Evolutionary conservation across 83 land plant genomes (phyloP).

Genomic region (Diphasiastrum complanatum): DNA sequence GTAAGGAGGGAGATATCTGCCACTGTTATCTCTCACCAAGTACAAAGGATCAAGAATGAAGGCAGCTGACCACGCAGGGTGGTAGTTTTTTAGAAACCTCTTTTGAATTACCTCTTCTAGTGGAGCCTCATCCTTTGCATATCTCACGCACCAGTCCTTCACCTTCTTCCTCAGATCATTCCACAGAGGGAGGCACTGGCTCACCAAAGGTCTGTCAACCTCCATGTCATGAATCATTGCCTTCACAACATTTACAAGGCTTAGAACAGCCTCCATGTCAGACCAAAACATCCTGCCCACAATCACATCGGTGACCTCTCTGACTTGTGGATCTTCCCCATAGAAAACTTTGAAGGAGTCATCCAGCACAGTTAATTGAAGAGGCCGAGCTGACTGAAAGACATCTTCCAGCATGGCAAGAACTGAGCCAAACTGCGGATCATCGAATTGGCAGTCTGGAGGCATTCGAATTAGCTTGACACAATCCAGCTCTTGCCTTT

Average conservation of each 20-base stretch:
- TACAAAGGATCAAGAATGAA: slow-evolving; percentile 92
- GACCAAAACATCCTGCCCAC: slow-evolving; percentile 11
- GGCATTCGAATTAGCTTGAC: background rate
- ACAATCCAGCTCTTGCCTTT: slow-evolving; percentile 8
- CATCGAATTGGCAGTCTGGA: slow-evolving; percentile 8
- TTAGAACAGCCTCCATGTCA: slow-evolving; percentile 1
- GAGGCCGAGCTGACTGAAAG: slow-evolving; percentile 12
- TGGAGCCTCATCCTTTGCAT: background rate
- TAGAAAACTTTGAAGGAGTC: slow-evolving; percentile 25
- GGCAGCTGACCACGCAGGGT: slow-evolving; percentile 92
- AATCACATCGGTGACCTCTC: slow-evolving; percentile 21
- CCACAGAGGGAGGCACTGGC: slow-evolving; percentile 19
- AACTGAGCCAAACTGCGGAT: slow-evolving; percentile 9
- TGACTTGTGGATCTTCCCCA: slow-evolving; percentile 19
- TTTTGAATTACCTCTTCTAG: background rate
- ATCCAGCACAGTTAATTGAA: slow-evolving; percentile 16
- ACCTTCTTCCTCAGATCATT: slow-evolving; percentile 6
- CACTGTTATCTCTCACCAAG: slow-evolving; percentile 60
- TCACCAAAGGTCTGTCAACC: slow-evolving; percentile 6
- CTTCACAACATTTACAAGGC: background rate
- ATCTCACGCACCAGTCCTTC: background rate
- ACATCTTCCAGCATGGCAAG: slow-evolving; percentile 22
- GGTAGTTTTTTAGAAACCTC: slow-evolving; percentile 2
- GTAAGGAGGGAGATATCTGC: slow-evolving; percentile 95
- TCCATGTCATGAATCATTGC: slow-evolving; percentile 6